Evolutionary conservation across 768 basidiomycete species (phyloP).

Genomic region (Rhodotorula toruloides): DNA sequence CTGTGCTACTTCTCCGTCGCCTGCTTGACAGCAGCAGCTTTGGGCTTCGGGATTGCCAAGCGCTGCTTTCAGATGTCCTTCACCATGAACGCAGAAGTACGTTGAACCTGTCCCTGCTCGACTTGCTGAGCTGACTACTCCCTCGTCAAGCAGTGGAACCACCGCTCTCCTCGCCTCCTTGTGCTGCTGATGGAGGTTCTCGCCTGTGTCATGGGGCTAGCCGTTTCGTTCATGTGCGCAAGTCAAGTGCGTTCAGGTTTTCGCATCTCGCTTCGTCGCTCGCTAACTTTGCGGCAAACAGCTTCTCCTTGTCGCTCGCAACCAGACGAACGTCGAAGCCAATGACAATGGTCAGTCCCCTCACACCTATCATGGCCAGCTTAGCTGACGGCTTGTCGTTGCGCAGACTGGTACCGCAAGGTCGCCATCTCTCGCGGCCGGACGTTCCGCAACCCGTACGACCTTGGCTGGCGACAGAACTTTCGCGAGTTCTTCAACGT

Average conservation of each 20-base stretch:
- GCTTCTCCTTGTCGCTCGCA: conserved; percentile 60
- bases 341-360: conserved; percentile 62
- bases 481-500: conserved; percentile 82
- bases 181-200: conserved; percentile 75
- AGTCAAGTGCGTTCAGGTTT: conserved; percentile 56
- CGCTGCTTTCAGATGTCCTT: conserved; percentile 55
- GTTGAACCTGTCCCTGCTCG: not conserved
- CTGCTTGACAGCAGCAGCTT: conserved; percentile 57
- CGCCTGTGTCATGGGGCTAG: conserved; percentile 65
- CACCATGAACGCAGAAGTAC: conserved; percentile 44
- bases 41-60: conserved; percentile 63
- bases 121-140: conserved; percentile 26
- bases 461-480: conserved; percentile 71
- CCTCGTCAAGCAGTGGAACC: conserved; percentile 52
- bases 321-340: conserved; percentile 83
- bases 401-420: conserved; percentile 59
- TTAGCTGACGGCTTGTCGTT: not conserved
- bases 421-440: conserved; percentile 65
- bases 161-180: conserved; percentile 61
- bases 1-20: conserved; percentile 81
- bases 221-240: conserved; percentile 64
- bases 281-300: conserved; percentile 32
- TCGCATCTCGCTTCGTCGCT: conserved; percentile 25
- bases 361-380: not conserved
- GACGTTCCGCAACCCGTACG: conserved; percentile 87